A percentile compares a stretch with the other conserved stretches of the same genome.
Evolutionary conservation across 2,329 filamentous ascomycete genomes (phyloP).

Genomic region (Colletotrichum sp.): DNA sequence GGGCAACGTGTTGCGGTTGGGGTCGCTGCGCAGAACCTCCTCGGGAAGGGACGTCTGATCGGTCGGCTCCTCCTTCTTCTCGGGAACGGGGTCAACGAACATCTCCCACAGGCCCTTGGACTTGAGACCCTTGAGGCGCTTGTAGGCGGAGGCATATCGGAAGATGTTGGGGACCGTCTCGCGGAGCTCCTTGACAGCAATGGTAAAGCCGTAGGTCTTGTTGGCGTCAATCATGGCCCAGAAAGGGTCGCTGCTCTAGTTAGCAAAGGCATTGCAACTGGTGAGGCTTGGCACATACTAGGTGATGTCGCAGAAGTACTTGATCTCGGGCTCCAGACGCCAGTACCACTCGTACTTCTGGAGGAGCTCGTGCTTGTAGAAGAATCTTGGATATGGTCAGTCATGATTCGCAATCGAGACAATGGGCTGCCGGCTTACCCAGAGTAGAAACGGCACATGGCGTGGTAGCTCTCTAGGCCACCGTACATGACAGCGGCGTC

Average conservation of each 20-base stretch:
- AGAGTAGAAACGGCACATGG: conserved; percentile 99
- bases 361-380: conserved; percentile 95
- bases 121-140: conserved; percentile 86
- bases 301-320: conserved; percentile 99
- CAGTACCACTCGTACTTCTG: conserved; percentile 99
- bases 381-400: conserved; percentile 65
- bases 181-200: conserved; percentile 96
- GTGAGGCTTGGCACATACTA: conserved; percentile 64
- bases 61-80: conserved; percentile 61
- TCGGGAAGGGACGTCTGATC: conserved; percentile 76
- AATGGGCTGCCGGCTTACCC: conserved; percentile 59
- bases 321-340: conserved; percentile 98
- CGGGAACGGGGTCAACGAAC: conserved; percentile 83
- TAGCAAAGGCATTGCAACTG: background rate
- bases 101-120: conserved; percentile 98
- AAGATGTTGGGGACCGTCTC: conserved; percentile 99
- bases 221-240: conserved; percentile 91
- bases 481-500: conserved; percentile 99
- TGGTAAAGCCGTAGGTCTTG: conserved; percentile 99
- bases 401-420: background rate
- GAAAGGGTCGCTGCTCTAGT: conserved; percentile 79
- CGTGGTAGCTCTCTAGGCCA: conserved; percentile 97
- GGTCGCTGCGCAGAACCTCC: conserved; percentile 79
- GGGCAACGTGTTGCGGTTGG: conserved; percentile 71
- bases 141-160: conserved; percentile 98